Conservation (phyloP, 345 rosid genomes). For the Euclidium syriacum region DNA sequence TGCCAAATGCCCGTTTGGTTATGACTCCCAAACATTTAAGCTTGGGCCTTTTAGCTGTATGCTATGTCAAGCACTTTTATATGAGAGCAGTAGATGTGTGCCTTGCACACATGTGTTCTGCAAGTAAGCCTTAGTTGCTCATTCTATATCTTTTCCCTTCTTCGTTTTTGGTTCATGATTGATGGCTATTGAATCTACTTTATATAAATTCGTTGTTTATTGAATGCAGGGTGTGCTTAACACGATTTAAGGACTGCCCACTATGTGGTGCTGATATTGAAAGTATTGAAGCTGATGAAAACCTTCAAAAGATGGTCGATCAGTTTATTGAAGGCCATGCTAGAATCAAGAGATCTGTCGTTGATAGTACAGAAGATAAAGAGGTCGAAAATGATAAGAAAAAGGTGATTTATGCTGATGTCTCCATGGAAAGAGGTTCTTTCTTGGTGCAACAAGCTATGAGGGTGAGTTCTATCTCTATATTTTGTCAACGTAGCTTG, state of each 20-base stretch:
- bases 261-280: slow-evolving; percentile 95
- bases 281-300: slow-evolving; percentile 59
- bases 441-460: slow-evolving; percentile 97
- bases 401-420: slow-evolving; percentile 79
- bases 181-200: not conserved
- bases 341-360: slow-evolving; percentile 73
- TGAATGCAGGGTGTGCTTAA: slow-evolving; percentile 52
- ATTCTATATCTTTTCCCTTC: not conserved
- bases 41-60: slow-evolving; percentile 95
- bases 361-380: slow-evolving; percentile 39
- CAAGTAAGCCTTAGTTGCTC: slow-evolving; percentile 51
- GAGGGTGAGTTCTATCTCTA: slow-evolving; percentile 61
- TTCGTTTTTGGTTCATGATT: slow-evolving; percentile 1
- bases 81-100: slow-evolving; percentile 65
- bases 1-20: slow-evolving; percentile 92
- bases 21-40: slow-evolving; percentile 84
- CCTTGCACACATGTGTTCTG: slow-evolving; percentile 88
- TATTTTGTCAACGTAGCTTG: not conserved
- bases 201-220: not conserved
- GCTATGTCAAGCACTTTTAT: slow-evolving; percentile 87
- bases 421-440: slow-evolving; percentile 91
- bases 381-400: slow-evolving; percentile 41
- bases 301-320: slow-evolving; percentile 78
- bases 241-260: slow-evolving; percentile 88
- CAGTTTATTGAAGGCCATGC: slow-evolving; percentile 95